Base-by-base conservation (phyloP, 1,284 basidiomycete species). In the Ustilago esculenta region DNA sequence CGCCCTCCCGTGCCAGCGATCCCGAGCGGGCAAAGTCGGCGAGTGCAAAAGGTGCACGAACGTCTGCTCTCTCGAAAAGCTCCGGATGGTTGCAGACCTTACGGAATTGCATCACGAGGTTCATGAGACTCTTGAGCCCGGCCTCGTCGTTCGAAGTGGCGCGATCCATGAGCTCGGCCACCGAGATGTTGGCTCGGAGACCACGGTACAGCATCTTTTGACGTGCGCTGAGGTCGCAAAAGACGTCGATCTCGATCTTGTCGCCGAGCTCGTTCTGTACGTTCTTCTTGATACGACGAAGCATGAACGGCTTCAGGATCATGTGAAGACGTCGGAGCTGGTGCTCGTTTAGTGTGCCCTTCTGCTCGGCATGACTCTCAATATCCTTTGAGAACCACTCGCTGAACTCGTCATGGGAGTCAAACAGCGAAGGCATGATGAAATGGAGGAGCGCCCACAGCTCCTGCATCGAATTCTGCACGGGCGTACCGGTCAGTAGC, bases 361-460 rank as follows among this genome's bases (percentile, higher is more conserved):
- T 94, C 84, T 93, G 92, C 21, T 84, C 84, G 86, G 85, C 93
- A 40, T 83, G 83, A 81, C 91, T 94, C 85, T 98, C 96, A 57
- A 98, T 98, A 80, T 98, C 96, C 83, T 98, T 98, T 21, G 95
- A 97, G 84, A 99, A 99, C 96, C 96, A 99, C 83, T 98, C 96
- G 81, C 92, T 94, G 85, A 99, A 99, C 84, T 99, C 96, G 80
- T 98, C 94, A 80, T 98, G 95, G 30, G 94, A 98, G 83, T 98
- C 96, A 83, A 99, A 99, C 49, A 99, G 85, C 80, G 91, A 94
- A 1, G 96, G 96, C 96, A 99, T 99, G 85, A 99, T 98, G 84
- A 99, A 99, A 83, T 99, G 96, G 44, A 99, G 86, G 57, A 99
- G 85, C 2, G 96, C 96, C 96, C 96, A 99, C n/a, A 99, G 86